Base-by-base conservation (phyloP, 1,284 basidiomycete genomes). In the Moesziomyces parantarcticus region DNA sequence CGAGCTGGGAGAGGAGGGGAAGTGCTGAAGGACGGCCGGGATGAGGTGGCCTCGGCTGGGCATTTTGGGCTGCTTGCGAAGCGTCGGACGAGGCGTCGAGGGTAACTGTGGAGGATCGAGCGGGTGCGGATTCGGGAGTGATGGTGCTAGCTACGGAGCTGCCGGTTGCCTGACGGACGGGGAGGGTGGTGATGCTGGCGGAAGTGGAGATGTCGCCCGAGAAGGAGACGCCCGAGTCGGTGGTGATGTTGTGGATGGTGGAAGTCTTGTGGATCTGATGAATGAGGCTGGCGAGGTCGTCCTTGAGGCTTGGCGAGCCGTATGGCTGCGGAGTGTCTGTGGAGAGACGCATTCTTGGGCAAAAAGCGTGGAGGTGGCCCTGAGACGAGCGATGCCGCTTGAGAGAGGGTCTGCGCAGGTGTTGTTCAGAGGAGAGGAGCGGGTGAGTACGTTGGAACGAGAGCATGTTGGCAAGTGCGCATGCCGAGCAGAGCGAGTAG, bases 221-320 rank as follows among this genome's bases (percentile, higher is more conserved):
- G 23, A 77, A 68, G 3, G 72, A 75, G 41, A 75, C 58, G 48
- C 75, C 72, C 18, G 75, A 77, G 49, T 77, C 75, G 50, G 56
- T 62, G 41, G 62, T 39, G 45, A 77, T 61, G 42, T 67, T 73
- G 58, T 73, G 64, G n/a, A 65, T 66, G 36, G 46, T 52, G 23
- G 68, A 63, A 3, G 67, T 66, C 48, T 61, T 58, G 62, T 65
- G 66, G 18, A 77, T 58, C 25, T 57, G 65, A 43, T 59, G 50
- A 4, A 69, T 42, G 25, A 74, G 23, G 23, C 20, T 40, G 32
- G 58, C 45, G 18, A 67, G 57, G 6, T 67, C 63, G 13, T 61
- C 58, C 39, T 58, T 64, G 22, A 67, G 42, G 21, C 59, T 49
- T 40, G 41, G 46, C 8, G 53, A 52, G 50, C 50, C 39, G 14